These are phyloP conservation scores for Eucalyptus coolabah DNA, from an alignment of 345 rosid species.

Conservation along the genomic window DNA sequence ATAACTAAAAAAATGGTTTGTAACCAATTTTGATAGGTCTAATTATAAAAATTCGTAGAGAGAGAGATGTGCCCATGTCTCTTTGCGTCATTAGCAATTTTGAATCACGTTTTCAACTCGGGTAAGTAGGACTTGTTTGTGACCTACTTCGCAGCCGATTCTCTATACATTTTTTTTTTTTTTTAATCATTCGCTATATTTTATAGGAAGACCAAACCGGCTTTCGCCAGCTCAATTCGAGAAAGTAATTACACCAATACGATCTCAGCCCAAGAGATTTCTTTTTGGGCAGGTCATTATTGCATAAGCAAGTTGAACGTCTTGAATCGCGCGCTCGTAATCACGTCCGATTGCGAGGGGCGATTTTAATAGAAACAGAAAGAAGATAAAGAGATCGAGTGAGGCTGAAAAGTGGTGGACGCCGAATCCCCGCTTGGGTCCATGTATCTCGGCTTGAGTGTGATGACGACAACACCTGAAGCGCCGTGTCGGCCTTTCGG, in stretches of 20 bases:
- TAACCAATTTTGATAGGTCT: not conserved
- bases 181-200: no score
- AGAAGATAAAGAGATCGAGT: not conserved
- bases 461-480: not conserved
- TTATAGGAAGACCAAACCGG: not conserved
- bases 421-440: not conserved
- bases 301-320: not conserved
- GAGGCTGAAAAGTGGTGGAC: not conserved
- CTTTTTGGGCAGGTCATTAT: not conserved
- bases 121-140: not conserved
- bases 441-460: not conserved
- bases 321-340: not conserved
- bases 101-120: not conserved
- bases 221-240: not conserved
- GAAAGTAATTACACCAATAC: not conserved
- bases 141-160: not conserved
- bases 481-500: not conserved
- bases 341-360: not conserved
- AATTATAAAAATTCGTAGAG: not conserved
- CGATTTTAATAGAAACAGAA: not conserved
- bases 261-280: not conserved
- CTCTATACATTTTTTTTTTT: no score
- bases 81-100: not conserved
- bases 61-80: not conserved
- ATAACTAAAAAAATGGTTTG: no score